Evolutionary conservation across 176 grass and related monocot genomes (phyloP), one percentile per base, ranked within the genome.

Genomic region (Avena sativa): DNA sequence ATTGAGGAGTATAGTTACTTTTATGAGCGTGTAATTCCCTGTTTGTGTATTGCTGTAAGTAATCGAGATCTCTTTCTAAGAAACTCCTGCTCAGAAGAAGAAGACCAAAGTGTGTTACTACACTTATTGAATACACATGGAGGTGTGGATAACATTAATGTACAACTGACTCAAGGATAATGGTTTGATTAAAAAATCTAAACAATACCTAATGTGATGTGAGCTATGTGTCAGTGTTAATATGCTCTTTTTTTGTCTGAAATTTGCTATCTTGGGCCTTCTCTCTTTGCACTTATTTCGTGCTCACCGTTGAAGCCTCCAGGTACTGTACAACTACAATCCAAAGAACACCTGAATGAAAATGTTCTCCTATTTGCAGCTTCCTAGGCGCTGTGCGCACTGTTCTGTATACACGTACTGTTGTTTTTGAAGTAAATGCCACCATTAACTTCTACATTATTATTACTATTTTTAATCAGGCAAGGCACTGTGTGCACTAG

Each of bases 401-500:
- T 67, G 47, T 64, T 79, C 78, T 13, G 0, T 59, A 17, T 52
- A 25, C 40, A 34, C 0, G 49, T 26, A 80, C n/a, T 28, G 12
- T 80, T 56, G 48, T 34, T 55, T 64, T 59, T 23, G 46, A 53
- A 80, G 48, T 38, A 81, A 68, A 28, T 85, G 23, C 13, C 32
- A 57, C 32, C 34, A 57, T 19, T 80, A 85, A 67, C 8, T 58
- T 83, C 47, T 65, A 48, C 28, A 61, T 20, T 15, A 1, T 40
- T 32, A 6, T 13, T 57, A 3, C 28, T 67, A 20, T 84, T 10
- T 85, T 87, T 86, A 64, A 73, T 76, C 78, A 98, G 95, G 95
- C 60, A 95, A 93, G 81, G 95, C 95, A 19, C 65, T 98, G n/a
- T 92, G 88, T 25, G 77, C 91, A 46, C 50, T 96, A 83, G 93